phyloP scores from a whole-genome alignment of 495 filamentous ascomycete species.

The Neurospora sp. region DNA sequence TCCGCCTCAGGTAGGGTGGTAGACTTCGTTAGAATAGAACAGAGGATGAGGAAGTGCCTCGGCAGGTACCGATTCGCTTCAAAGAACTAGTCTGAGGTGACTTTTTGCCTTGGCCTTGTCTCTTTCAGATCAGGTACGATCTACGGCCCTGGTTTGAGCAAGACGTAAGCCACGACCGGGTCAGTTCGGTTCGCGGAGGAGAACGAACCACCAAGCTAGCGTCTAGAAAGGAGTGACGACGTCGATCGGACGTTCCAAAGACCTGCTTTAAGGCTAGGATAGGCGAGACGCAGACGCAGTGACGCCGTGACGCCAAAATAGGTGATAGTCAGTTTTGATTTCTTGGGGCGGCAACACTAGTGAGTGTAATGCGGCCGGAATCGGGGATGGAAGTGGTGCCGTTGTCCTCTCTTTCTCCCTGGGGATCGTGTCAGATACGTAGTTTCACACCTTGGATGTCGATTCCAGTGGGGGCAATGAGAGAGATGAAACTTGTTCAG shows the following conservation, averaged over 20 bases:
- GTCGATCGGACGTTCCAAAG: background rate
- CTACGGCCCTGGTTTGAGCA: background rate
- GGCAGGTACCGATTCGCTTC: background rate
- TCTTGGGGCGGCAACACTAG: background rate
- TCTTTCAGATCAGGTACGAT: background rate
- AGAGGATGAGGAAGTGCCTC: background rate
- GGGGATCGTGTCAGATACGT: background rate
- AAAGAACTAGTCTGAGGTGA: background rate
- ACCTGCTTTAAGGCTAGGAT: background rate
- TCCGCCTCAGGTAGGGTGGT: background rate
- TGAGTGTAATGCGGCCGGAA: background rate
- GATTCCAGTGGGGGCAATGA: background rate
- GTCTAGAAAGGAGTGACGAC: background rate
- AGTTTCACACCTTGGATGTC: background rate
- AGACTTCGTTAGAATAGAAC: background rate
- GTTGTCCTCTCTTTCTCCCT: background rate
- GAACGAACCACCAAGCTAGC: background rate
- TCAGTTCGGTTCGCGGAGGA: background rate
- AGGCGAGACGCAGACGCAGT: background rate
- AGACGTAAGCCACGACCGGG: background rate
- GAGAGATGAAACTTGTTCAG: background rate
- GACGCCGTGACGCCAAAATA: background rate
- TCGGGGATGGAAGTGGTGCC: background rate
- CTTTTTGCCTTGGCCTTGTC: background rate
- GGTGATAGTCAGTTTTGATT: background rate